These are phyloP conservation scores for Lepiota venenata DNA, from an alignment of 768 basidiomycete species.

Conservation along the genomic window DNA sequence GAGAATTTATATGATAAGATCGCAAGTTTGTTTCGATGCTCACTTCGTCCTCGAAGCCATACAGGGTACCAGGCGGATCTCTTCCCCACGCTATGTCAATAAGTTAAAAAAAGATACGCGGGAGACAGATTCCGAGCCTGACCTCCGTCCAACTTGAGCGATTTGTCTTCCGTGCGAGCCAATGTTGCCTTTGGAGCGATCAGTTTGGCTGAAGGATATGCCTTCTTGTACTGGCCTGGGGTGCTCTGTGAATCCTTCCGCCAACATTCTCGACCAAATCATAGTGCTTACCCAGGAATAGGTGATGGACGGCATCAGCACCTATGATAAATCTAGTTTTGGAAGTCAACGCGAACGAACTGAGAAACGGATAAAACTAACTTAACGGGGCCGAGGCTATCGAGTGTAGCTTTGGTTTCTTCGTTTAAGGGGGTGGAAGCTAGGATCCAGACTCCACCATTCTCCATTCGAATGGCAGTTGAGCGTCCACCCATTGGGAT, in stretches of 20 bases:
- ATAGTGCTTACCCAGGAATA: constrained; percentile 46
- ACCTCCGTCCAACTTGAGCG: constrained; percentile 64
- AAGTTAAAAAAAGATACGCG: background rate
- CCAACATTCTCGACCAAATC: background rate
- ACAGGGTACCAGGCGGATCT: constrained; percentile 60
- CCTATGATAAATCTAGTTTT: constrained; percentile 53
- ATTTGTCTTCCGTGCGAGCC: constrained; percentile 48
- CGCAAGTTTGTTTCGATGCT: background rate
- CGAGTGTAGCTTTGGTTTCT: constrained; percentile 60
- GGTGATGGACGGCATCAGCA: constrained; percentile 54
- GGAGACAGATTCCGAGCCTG: constrained; percentile 14
- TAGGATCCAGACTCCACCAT: constrained; percentile 77
- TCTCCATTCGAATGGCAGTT: constrained; percentile 69
- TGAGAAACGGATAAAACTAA: constrained; percentile 22
- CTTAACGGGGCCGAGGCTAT: constrained; percentile 69
- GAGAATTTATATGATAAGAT: background rate
- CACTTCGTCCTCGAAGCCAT: constrained; percentile 76
- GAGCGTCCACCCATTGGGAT: constrained; percentile 81
- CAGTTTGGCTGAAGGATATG: constrained; percentile 69
- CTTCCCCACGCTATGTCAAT: constrained; percentile 47
- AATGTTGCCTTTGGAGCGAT: constrained; percentile 61
- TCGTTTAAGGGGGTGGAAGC: constrained; percentile 72
- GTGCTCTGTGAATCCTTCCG: constrained; percentile 20
- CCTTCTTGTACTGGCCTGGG: constrained; percentile 56
- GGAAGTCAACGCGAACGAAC: background rate